Evolutionary conservation across 2,329 filamentous ascomycete genomes (phyloP).

Genomic region (Botryosphaeria dothidea): DNA sequence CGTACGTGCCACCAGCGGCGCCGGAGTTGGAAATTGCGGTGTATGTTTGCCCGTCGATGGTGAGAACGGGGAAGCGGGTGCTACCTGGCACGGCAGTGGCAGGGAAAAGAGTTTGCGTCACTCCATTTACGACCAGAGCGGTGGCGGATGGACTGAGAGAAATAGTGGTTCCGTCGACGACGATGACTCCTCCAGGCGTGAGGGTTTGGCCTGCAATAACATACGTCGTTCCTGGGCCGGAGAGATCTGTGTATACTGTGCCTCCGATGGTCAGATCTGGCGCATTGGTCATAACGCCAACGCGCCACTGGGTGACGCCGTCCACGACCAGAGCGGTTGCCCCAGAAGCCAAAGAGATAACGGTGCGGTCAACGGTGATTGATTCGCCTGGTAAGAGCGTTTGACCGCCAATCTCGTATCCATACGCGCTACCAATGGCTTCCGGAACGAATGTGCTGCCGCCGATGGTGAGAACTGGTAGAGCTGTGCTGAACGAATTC

Average conservation of each 20-base stretch:
- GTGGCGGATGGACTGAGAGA: slow-evolving; percentile 26
- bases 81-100: slow-evolving; percentile 20
- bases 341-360: slow-evolving; percentile 26
- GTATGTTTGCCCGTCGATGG: slow-evolving; percentile 21
- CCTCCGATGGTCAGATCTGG: slow-evolving; percentile 35
- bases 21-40: neutral
- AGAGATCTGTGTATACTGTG: slow-evolving; percentile 29
- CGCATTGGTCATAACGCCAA: slow-evolving; percentile 25
- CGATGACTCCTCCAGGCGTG: slow-evolving; percentile 39
- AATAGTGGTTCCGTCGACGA: slow-evolving; percentile 30
- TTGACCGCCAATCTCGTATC: slow-evolving; percentile 20
- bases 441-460: slow-evolving; percentile 8
- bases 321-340: slow-evolving; percentile 34
- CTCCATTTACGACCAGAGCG: slow-evolving; percentile 17
- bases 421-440: neutral
- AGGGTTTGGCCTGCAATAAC: slow-evolving; percentile 39
- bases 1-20: slow-evolving; percentile 26
- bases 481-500: slow-evolving; percentile 21
- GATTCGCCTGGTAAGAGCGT: slow-evolving; percentile 27
- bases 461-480: slow-evolving; percentile 26
- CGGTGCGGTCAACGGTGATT: slow-evolving; percentile 26
- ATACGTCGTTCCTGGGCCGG: slow-evolving; percentile 32
- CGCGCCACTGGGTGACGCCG: slow-evolving; percentile 25
- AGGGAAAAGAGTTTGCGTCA: slow-evolving; percentile 16
- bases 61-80: slow-evolving; percentile 23